A percentile compares a stretch with the other conserved stretches of the same genome.
These are phyloP conservation scores for Ilyonectria sp. DNA, from an alignment of 2,329 filamentous ascomycete genomes.

Conservation along the genomic window DNA sequence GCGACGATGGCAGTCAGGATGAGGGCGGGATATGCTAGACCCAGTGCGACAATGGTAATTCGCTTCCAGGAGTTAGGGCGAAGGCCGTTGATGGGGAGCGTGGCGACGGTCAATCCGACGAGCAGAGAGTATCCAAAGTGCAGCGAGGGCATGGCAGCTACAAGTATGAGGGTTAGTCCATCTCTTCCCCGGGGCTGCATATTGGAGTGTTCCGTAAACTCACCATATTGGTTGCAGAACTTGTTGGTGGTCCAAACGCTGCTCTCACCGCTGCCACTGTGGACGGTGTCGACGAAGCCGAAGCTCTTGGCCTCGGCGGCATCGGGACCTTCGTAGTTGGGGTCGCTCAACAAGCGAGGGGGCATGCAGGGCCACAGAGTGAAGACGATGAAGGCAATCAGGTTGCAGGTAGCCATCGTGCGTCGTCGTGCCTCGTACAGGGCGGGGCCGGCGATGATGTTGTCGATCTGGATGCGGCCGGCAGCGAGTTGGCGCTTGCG, in stretches of 20 bases:
- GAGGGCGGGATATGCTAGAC: slow-evolving; percentile 74
- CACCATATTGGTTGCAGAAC: slow-evolving; percentile 83
- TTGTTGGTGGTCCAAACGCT: slow-evolving; percentile 72
- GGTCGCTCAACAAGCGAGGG: slow-evolving; percentile 71
- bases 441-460: slow-evolving; percentile 57
- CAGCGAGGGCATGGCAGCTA: slow-evolving; percentile 81
- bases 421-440: slow-evolving; percentile 70
- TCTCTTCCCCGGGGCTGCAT: background rate
- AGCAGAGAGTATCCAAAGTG: slow-evolving; percentile 84
- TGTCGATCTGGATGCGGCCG: slow-evolving; percentile 48
- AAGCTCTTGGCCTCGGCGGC: slow-evolving; percentile 73
- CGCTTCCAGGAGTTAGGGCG: slow-evolving; percentile 68
- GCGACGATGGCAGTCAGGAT: slow-evolving; percentile 79
- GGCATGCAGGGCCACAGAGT: slow-evolving; percentile 77
- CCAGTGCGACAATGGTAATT: slow-evolving; percentile 59
- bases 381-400: slow-evolving; percentile 73
- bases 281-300: slow-evolving; percentile 75
- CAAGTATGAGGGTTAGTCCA: slow-evolving; percentile 24
- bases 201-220: slow-evolving; percentile 43
- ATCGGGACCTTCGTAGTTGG: slow-evolving; percentile 67
- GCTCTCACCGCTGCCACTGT: slow-evolving; percentile 64
- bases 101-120: slow-evolving; percentile 78
- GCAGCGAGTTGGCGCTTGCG: slow-evolving; percentile 60
- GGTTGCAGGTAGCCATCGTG: slow-evolving; percentile 74
- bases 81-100: slow-evolving; percentile 72